Conservation (phyloP, 495 filamentous ascomycete genomes). For the Trichoderma asperelloides region DNA sequence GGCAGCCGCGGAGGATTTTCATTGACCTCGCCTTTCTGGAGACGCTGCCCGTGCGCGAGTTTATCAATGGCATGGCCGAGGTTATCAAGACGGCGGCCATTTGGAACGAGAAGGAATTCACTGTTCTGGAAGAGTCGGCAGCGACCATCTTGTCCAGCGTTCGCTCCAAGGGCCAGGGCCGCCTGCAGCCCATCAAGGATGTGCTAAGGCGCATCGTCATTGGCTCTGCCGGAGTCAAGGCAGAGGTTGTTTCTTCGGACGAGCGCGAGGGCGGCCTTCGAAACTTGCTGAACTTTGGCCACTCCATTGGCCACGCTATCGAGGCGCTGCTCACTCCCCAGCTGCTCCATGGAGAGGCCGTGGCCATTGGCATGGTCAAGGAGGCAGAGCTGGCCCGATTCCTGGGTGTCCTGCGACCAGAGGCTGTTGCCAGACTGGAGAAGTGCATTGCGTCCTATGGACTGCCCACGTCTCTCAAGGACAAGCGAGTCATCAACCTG, state of each 20-base stretch:
- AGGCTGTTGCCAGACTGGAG: constrained; percentile 77
- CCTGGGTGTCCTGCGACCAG: constrained; percentile 76
- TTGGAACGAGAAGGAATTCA: constrained; percentile 83
- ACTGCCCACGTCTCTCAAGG: constrained; percentile 75
- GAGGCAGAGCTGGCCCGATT: constrained; percentile 90
- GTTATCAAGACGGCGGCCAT: constrained; percentile 98
- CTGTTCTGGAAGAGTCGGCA: constrained; percentile 73
- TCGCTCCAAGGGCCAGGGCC: constrained; percentile 42
- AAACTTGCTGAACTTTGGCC: constrained; percentile 94
- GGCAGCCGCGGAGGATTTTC: constrained; percentile 89
- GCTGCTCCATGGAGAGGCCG: constrained; percentile 88
- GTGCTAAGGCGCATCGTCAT: constrained; percentile 81
- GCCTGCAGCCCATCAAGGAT: constrained; percentile 59
- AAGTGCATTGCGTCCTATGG: constrained; percentile 94
- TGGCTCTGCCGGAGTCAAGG: constrained; percentile 84
- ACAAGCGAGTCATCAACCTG: constrained; percentile 74
- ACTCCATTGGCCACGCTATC: constrained; percentile 95
- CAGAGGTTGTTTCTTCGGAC: constrained; percentile 84
- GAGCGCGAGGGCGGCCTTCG: constrained; percentile 90
- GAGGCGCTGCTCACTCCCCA: constrained; percentile 94
- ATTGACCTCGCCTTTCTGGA: constrained; percentile 91
- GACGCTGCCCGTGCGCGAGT: constrained; percentile 82
- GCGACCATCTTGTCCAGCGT: constrained; percentile 63
- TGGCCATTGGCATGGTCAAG: constrained; percentile 96
- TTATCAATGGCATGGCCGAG: constrained; percentile 98